These are phyloP conservation scores for Backusella parvicylindrica DNA, from an alignment of 192 early-diverging fungal species.

Conservation along the genomic window DNA sequence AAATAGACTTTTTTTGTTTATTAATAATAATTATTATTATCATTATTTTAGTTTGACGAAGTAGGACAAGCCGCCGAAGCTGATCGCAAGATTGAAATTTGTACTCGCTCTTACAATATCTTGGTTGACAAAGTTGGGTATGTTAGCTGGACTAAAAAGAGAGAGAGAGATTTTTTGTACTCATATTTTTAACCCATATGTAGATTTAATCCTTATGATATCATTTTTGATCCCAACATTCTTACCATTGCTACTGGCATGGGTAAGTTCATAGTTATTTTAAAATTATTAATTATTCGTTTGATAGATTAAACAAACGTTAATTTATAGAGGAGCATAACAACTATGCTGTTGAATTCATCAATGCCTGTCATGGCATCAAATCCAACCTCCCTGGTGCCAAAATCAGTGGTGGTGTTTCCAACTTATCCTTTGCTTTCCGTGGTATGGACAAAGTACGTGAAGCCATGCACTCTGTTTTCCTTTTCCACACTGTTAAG, in stretches of 20 bases:
- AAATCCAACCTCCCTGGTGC: constrained; percentile 82
- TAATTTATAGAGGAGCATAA: constrained; percentile 84
- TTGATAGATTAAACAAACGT: neutral
- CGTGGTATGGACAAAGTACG: constrained; percentile 90
- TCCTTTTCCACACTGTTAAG: constrained; percentile 81
- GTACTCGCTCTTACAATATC: constrained; percentile 86
- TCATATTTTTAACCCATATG: neutral
- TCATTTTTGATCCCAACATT: constrained; percentile 89
- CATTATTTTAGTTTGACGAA: constrained; percentile 74
- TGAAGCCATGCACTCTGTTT: constrained; percentile 96
- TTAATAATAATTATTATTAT: neutral
- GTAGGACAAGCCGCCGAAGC: constrained; percentile 84
- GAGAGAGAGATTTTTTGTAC: neutral
- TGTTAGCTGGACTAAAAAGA: neutral
- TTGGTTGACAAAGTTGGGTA: constrained; percentile 77
- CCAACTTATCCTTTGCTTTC: constrained; percentile 97
- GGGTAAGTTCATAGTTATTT: constrained; percentile 28
- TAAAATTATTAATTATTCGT: neutral
- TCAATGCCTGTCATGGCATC: constrained; percentile 71
- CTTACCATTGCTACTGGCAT: constrained; percentile 94
- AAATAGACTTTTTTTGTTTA: neutral
- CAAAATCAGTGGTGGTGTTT: constrained; percentile 95
- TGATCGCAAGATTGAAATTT: constrained; percentile 86
- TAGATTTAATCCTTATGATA: constrained; percentile 37
- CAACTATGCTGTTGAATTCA: constrained; percentile 94